phyloP scores from a whole-genome alignment of 257 asterid genomes.

The Knoxia roxburghii region DNA sequence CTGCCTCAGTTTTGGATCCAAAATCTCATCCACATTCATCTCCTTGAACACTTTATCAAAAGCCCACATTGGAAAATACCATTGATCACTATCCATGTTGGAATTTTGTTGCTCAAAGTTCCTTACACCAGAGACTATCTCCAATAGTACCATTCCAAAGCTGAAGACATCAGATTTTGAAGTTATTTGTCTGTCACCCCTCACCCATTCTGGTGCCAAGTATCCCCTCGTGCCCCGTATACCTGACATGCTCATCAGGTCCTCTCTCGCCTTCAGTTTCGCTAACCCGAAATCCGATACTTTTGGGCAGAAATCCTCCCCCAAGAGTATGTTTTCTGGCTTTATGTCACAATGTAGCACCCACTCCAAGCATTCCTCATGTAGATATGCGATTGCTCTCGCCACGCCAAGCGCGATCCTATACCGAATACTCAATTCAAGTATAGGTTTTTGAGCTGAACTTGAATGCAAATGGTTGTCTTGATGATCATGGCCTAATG shows the following conservation, averaged over 20 bases:
- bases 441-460: conserved; percentile 33
- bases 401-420: conserved; percentile 87
- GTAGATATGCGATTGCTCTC: conserved; percentile 79
- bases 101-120: conserved; percentile 44
- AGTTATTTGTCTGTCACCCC: conserved; percentile 54
- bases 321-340: conserved; percentile 81
- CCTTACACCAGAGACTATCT: conserved; percentile 69
- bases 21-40: conserved; percentile 60
- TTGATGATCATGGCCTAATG: neutral
- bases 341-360: conserved; percentile 86
- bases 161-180: conserved; percentile 84
- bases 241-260: conserved; percentile 47
- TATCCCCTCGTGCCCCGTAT: conserved; percentile 78
- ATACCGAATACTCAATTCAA: conserved; percentile 65
- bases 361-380: conserved; percentile 91
- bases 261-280: conserved; percentile 71
- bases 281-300: conserved; percentile 89
- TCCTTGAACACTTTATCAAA: conserved; percentile 55
- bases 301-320: conserved; percentile 86
- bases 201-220: conserved; percentile 84
- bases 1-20: conserved; percentile 60
- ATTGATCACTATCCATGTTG: conserved; percentile 61
- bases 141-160: conserved; percentile 70
- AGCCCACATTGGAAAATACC: conserved; percentile 80
- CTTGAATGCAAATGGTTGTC: conserved; percentile 9